These are phyloP conservation scores for Leccinum holopus DNA, from an alignment of 1,284 basidiomycete species.

Conservation along the genomic window DNA sequence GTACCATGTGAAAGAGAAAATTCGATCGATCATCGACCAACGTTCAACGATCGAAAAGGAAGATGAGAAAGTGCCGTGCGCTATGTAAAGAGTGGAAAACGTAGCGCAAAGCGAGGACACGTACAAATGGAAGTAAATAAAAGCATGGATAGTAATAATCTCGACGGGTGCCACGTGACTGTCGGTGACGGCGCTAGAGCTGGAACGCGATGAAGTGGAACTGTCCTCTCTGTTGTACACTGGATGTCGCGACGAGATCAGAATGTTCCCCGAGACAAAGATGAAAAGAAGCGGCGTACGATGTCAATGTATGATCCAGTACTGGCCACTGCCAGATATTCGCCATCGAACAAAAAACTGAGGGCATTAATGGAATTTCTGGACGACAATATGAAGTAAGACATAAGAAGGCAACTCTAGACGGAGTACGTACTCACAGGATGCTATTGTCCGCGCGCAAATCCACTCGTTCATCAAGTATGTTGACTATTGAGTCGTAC, in stretches of 20 bases:
- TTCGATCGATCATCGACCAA: too few species aligned
- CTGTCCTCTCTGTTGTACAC: slow-evolving; percentile 74
- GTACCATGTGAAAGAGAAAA: too few species aligned
- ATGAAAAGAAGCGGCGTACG: slow-evolving; percentile 38
- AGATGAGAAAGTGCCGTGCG: too few species aligned
- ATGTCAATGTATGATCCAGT: slow-evolving; percentile 75
- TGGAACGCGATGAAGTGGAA: slow-evolving; percentile 67
- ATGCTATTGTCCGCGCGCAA: slow-evolving; percentile 67
- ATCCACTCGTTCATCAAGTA: slow-evolving; percentile 82
- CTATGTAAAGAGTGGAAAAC: too few species aligned
- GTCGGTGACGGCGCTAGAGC: slow-evolving; percentile 63
- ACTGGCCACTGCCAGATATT: slow-evolving; percentile 73
- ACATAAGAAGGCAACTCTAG: not conserved
- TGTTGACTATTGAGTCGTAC: slow-evolving; percentile 74
- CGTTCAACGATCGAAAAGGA: too few species aligned
- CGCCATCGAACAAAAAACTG: slow-evolving; percentile 80
- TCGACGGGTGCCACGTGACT: slow-evolving; percentile 77
- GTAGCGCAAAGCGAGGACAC: too few species aligned
- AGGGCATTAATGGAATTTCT: slow-evolving; percentile 71
- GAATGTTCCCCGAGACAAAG: not conserved
- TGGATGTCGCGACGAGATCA: slow-evolving; percentile 27
- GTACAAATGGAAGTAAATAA: too few species aligned
- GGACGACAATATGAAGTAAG: slow-evolving; percentile 3
- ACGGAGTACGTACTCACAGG: slow-evolving; percentile 64
- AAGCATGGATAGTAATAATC: slow-evolving; percentile 30